Evolutionary conservation across 768 basidiomycete species (phyloP), one percentile per base, ranked within the genome.

Genomic region (Russula emetica): DNA sequence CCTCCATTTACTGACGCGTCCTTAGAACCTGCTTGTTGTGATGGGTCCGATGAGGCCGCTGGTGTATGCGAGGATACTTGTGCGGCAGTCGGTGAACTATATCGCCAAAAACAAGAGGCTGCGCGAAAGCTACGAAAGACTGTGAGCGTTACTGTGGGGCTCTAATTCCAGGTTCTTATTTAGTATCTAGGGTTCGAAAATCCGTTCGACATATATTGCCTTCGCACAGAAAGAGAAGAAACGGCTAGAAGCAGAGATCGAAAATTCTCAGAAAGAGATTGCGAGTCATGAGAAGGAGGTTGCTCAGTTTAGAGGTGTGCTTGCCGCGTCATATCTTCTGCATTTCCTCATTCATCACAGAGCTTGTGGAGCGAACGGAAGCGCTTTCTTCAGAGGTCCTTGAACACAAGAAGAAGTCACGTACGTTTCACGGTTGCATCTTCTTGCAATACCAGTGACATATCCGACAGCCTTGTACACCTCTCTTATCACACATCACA

Each of bases 181-280:
- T 55, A 22, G 20, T 11, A 26, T 61, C 16, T 67, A 96, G 91
- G 96, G 95, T 38, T 80, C 92, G 13, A 97, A 98, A 79, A 91
- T 98, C 67, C 88, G 96, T 52, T 81, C 87, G 14, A 84, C 88
- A 0, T 99, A 98, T 71, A 88, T 97, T 68, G 78, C 85, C 7
- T 92, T 86, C 69, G 96, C 95, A 1, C 82, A 86, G 64, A 92
- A 90, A 75, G 97, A 98, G 81, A 90, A 90, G 82, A 85, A 80
- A 64, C 86, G 92, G 11, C 74, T 98, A 26, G 88, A 95, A 71
- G 79, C 74, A 9, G 80, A 85, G 45, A 72, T 92, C 26, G 74
- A 75, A n/a, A 74, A 80, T 30, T 70, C 85, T 38, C 74, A 76
- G 34, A 74, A 76, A 49, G 87, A 94, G 70, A 84, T 97, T 44